A percentile compares a stretch with the other conserved stretches of the same genome.
phyloP scores from a whole-genome alignment of 192 early-diverging fungal genomes.

The Mortierella antarctica region DNA sequence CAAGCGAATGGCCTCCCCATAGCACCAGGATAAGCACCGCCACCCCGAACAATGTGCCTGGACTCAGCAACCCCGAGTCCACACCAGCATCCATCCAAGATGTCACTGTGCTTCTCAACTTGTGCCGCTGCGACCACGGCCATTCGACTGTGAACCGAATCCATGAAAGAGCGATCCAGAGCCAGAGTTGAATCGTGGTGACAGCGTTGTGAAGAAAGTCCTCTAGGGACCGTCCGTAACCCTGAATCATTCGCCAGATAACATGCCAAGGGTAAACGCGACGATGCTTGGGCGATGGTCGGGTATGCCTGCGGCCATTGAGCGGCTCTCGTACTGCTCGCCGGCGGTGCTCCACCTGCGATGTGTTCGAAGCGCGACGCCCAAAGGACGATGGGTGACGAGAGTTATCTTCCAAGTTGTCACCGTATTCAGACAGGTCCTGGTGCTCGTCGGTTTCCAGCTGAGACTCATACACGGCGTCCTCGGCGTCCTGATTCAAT shows the following conservation, averaged over 20 bases:
- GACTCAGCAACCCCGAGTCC: slow-evolving; percentile 18
- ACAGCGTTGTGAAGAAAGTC: background rate
- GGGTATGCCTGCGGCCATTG: background rate
- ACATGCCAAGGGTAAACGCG: slow-evolving; percentile 45
- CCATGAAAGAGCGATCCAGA: background rate
- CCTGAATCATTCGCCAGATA: background rate
- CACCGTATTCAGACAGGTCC: too few relatives aligned
- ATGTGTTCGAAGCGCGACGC: too few relatives aligned
- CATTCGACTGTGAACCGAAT: background rate
- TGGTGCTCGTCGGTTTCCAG: too few relatives aligned
- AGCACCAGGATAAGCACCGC: slow-evolving; percentile 6
- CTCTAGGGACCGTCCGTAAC: background rate
- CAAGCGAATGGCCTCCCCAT: slow-evolving; percentile 7
- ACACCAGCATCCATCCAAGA: slow-evolving; percentile 15
- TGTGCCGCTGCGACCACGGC: slow-evolving; percentile 29
- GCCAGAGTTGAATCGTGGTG: background rate
- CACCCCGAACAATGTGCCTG: slow-evolving; percentile 31
- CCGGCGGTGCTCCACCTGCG: too few relatives aligned
- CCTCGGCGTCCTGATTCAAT: background rate
- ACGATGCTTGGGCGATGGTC: background rate
- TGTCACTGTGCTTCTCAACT: background rate
- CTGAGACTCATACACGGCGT: background rate
- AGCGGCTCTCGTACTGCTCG: too few relatives aligned
- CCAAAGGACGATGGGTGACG: too few relatives aligned
- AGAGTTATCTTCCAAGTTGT: too few relatives aligned